phyloP scores from a whole-genome alignment of 2,329 filamentous ascomycete genomes.

The Colletotrichum falcatum region DNA sequence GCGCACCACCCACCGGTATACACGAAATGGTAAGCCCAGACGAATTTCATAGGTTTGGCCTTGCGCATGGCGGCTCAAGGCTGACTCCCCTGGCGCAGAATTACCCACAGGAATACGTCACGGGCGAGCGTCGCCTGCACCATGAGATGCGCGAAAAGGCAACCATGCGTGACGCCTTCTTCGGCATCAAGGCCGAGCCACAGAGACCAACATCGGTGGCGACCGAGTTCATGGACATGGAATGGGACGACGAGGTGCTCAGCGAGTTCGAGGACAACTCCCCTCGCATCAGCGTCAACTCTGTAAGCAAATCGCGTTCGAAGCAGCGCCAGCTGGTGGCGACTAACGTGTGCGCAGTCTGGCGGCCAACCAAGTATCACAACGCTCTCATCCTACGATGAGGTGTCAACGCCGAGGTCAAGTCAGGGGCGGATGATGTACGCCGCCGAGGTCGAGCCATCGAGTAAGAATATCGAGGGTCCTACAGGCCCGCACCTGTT shows the following conservation, averaged over 20 bases:
- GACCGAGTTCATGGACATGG: constrained; percentile 84
- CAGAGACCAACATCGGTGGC: constrained; percentile 75
- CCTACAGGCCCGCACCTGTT: constrained; percentile 91
- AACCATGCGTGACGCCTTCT: constrained; percentile 68
- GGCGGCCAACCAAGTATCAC: constrained; percentile 79
- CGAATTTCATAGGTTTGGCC: neutral
- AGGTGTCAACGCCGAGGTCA: constrained; percentile 81
- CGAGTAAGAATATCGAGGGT: constrained; percentile 76
- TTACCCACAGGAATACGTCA: constrained; percentile 50
- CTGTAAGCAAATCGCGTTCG: constrained; percentile 64
- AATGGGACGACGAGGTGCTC: constrained; percentile 72
- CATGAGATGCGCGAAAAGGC: constrained; percentile 66
- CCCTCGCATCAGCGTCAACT: constrained; percentile 75
- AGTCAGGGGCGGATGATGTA: constrained; percentile 70
- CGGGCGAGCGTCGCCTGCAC: constrained; percentile 53
- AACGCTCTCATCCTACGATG: constrained; percentile 88
- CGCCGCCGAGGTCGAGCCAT: constrained; percentile 65
- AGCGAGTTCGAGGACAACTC: constrained; percentile 74
- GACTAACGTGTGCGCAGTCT: constrained; percentile 42
- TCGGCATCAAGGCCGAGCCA: constrained; percentile 65
- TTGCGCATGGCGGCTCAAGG: neutral
- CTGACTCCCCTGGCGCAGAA: constrained; percentile 47
- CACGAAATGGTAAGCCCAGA: constrained; percentile 51
- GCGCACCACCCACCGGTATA: constrained; percentile 37
- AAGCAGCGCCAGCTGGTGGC: neutral